Conservation (phyloP, 371 early-diverging fungal species). For the Lichtheimia hyalospora region DNA sequence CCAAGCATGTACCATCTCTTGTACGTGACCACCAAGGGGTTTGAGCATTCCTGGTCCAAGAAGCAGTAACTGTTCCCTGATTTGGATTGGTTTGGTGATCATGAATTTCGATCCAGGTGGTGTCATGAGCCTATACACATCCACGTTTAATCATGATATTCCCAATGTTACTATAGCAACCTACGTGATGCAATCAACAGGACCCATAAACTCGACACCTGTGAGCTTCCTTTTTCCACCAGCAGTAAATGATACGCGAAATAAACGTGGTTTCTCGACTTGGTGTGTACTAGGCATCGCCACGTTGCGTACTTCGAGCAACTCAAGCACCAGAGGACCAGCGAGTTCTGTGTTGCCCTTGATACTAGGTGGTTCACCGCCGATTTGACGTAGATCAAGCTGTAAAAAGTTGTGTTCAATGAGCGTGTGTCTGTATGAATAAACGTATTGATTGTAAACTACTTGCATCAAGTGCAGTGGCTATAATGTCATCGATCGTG, state of each 20-base stretch:
- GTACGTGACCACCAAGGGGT: conserved; percentile 42
- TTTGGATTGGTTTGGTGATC: conserved; percentile 31
- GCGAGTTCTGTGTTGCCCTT: conserved; percentile 7
- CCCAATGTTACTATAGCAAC: not conserved
- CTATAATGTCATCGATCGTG: conserved; percentile 23
- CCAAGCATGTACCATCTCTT: conserved; percentile 47
- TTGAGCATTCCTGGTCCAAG: conserved; percentile 36
- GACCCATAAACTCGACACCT: conserved; percentile 33
- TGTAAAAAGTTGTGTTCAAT: conserved; percentile 8
- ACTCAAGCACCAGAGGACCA: conserved; percentile 34
- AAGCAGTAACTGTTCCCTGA: conserved; percentile 31
- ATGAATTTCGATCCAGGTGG: conserved; percentile 46
- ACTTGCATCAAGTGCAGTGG: conserved; percentile 36
- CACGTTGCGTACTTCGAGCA: conserved; percentile 34
- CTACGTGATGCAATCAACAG: conserved; percentile 36
- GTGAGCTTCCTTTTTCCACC: conserved; percentile 38
- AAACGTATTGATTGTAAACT: not conserved
- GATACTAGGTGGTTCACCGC: conserved; percentile 14
- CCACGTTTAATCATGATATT: not conserved
- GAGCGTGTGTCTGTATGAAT: not conserved
- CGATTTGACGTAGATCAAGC: conserved; percentile 38
- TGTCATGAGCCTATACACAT: conserved; percentile 27
- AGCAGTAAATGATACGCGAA: conserved; percentile 35
- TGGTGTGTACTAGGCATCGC: conserved; percentile 37
- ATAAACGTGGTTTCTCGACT: conserved; percentile 32